Evolutionary conservation across 495 filamentous ascomycete species (phyloP).

Genomic region (Hypoxylon rickii): DNA sequence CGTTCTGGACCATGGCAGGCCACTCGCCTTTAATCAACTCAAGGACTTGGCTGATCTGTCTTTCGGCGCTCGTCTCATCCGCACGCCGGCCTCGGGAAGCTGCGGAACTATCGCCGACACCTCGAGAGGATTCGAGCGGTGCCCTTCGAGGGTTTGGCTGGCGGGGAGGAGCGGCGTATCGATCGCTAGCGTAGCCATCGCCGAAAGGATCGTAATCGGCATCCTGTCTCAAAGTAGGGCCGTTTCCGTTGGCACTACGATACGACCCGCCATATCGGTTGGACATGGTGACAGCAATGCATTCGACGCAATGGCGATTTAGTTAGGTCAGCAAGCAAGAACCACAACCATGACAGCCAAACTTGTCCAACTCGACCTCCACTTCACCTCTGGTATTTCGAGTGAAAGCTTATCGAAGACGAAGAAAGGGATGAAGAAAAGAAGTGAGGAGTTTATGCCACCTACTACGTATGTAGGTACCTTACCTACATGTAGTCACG

Average conservation of each 20-base stretch:
- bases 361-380: no score
- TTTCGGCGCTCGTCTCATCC: slow-evolving; percentile 50
- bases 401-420: no score
- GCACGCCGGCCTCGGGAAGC: slow-evolving; percentile 29
- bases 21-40: slow-evolving; percentile 81
- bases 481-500: no score
- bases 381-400: no score
- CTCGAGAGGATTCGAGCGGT: slow-evolving; percentile 21
- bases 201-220: slow-evolving; percentile 54
- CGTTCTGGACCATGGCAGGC: slow-evolving; percentile 84
- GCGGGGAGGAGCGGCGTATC: slow-evolving; percentile 36
- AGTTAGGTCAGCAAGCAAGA: background rate
- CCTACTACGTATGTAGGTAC: no score
- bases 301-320: slow-evolving; percentile 30
- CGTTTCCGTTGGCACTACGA: slow-evolving; percentile 41
- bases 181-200: slow-evolving; percentile 50
- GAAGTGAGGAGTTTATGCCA: no score
- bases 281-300: slow-evolving; percentile 44
- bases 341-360: no score
- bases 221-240: slow-evolving; percentile 33
- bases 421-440: no score
- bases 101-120: slow-evolving; percentile 21
- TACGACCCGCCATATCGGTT: slow-evolving; percentile 48
- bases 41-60: slow-evolving; percentile 53
- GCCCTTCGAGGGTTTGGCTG: slow-evolving; percentile 36